Conservation (phyloP, 345 rosid species). For the Abelmoschus esculentus region DNA sequence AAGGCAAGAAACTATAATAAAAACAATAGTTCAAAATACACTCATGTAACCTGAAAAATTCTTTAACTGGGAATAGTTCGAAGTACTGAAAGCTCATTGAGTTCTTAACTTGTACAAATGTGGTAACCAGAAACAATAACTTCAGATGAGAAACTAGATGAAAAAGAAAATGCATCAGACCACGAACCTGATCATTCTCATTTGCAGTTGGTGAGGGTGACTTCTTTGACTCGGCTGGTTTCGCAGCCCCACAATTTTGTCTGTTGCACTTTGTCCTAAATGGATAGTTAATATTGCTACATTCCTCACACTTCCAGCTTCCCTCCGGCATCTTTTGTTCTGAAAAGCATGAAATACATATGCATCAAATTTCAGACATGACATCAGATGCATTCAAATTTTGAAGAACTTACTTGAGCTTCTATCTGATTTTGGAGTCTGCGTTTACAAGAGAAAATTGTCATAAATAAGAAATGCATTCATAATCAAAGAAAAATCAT, state of each 20-base stretch:
- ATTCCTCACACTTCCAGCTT: conserved; percentile 98
- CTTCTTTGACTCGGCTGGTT: conserved; percentile 56
- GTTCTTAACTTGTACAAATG: conserved; percentile 22
- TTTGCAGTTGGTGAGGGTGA: conserved; percentile 58
- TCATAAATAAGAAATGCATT: not conserved
- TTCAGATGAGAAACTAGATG: conserved; percentile 20
- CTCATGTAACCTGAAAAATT: not conserved
- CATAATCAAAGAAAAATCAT: not conserved
- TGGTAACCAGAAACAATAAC: conserved; percentile 16
- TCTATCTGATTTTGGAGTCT: conserved; percentile 70
- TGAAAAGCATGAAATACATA: conserved; percentile 27
- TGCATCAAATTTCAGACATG: conserved; percentile 18
- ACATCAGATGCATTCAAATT: not conserved
- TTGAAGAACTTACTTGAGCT: conserved; percentile 53
- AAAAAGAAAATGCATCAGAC: conserved; percentile 29
- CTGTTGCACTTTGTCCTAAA: conserved; percentile 94
- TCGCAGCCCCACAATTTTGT: conserved; percentile 96
- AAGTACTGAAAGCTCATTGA: conserved; percentile 17
- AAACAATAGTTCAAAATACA: not conserved
- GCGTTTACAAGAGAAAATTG: conserved; percentile 30
- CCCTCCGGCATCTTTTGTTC: conserved; percentile 96
- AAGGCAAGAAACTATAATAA: too few species aligned
- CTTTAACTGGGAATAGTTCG: conserved; percentile 14
- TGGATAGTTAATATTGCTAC: conserved; percentile 91
- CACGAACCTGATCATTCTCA: conserved; percentile 86